Base-by-base conservation (phyloP, 768 basidiomycete genomes). In the Grammothele lineata region DNA sequence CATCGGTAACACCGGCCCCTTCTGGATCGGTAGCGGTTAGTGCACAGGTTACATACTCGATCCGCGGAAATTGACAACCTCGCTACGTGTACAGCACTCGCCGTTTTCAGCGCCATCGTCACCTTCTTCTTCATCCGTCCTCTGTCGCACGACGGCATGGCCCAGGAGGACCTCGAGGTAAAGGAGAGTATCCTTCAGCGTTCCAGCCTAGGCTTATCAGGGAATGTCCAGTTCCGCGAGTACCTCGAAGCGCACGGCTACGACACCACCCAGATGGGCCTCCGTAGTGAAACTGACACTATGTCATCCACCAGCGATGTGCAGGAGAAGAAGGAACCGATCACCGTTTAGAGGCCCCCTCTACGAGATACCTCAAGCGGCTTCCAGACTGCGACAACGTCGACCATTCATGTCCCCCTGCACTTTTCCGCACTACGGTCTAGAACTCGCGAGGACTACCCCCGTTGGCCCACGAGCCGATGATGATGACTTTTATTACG, bases 181-280 rank as follows among this genome's bases (percentile, higher is more conserved):
- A 30, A n/a, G n/a, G n/a, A n/a, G n/a, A n/a, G n/a, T n/a, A n/a
- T n/a, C n/a, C n/a, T n/a, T n/a, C n/a, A n/a, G n/a, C n/a, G n/a
- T n/a, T n/a, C n/a, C n/a, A n/a, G n/a, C n/a, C n/a, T n/a, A n/a
- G n/a, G n/a, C n/a, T n/a, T n/a, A n/a, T n/a, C n/a, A n/a, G n/a
- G n/a, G n/a, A n/a, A n/a, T 30, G 15, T 8, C 22, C 14, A 85
- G 77, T 94, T 94, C 81, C 87, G 88, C 45, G 75, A 75, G 54
- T 94, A 94, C 62, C 75, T 96, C 45, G 82, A 81, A 58, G 75
- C 67, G 8, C 64, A 92, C 58, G 91, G 91, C 8, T 94, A 81
- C 59, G 91, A 94, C 62, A 85, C 82, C 26, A 72, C 77, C 7
- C 69, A 67, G 39, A 86, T 92, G 86, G 90, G 89, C 45, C 65